phyloP scores from a whole-genome alignment of 2,329 filamentous ascomycete genomes.

The Fusarium illudens region DNA sequence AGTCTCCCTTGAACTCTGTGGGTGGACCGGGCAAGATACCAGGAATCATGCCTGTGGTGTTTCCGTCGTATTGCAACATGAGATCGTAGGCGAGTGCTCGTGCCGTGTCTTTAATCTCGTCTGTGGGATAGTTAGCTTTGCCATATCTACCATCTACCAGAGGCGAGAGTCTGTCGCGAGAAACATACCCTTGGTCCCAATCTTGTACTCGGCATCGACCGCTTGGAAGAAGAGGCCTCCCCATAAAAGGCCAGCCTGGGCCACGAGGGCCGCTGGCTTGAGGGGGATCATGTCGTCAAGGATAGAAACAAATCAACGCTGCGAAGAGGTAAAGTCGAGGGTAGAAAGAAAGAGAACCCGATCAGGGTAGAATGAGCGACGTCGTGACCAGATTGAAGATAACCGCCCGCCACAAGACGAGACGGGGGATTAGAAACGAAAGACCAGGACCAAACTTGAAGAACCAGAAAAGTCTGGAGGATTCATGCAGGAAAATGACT shows the following conservation, averaged over 20 bases:
- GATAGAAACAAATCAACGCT: background rate
- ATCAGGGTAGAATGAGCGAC: slow-evolving; percentile 34
- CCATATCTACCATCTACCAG: background rate
- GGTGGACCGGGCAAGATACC: slow-evolving; percentile 67
- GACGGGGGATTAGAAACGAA: background rate
- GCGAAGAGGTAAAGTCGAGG: background rate
- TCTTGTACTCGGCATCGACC: slow-evolving; percentile 41
- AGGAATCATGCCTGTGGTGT: slow-evolving; percentile 60
- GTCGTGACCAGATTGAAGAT: slow-evolving; percentile 10
- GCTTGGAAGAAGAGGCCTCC: slow-evolving; percentile 27
- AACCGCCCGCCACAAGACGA: slow-evolving; percentile 1
- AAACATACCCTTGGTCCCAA: slow-evolving; percentile 44
- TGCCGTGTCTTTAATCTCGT: slow-evolving; percentile 57
- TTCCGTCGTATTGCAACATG: slow-evolving; percentile 61
- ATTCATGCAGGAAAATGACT: background rate
- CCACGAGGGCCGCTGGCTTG: slow-evolving; percentile 3
- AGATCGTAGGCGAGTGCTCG: slow-evolving; percentile 59
- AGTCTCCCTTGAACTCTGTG: slow-evolving; percentile 56
- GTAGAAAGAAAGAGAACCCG: background rate
- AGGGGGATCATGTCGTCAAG: background rate
- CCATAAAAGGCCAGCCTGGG: slow-evolving; percentile 19
- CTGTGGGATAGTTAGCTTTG: slow-evolving; percentile 39
- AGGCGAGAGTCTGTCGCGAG: background rate
- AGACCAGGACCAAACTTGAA: background rate
- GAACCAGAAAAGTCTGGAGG: background rate